These are phyloP conservation scores for Trametes sp. DNA, from an alignment of 1,284 basidiomycete genomes.

Conservation along the genomic window DNA sequence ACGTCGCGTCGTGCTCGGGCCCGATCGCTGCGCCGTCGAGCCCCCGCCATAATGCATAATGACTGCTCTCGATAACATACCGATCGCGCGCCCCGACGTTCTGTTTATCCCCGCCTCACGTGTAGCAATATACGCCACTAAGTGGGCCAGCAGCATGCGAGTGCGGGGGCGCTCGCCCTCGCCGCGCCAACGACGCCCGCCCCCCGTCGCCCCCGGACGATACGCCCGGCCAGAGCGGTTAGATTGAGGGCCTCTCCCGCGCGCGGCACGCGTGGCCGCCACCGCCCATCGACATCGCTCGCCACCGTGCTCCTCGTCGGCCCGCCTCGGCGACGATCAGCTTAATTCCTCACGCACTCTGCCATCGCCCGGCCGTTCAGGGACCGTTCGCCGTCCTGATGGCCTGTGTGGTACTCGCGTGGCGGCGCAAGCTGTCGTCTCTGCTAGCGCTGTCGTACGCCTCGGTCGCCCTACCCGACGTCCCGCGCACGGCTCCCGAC, in stretches of 20 bases:
- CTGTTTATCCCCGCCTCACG: constrained; percentile 19
- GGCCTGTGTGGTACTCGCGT: neutral
- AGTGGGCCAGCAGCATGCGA: constrained; percentile 12
- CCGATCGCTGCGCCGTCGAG: constrained; percentile 11
- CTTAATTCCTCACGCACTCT: neutral
- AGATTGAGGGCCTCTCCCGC: constrained; percentile 21
- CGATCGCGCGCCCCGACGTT: constrained; percentile 16
- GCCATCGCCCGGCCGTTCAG: constrained; percentile 6
- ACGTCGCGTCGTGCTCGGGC: neutral
- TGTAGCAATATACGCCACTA: constrained; percentile 24
- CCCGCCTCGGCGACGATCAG: constrained; percentile 13
- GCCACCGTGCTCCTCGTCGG: neutral
- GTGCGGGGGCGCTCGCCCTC: neutral
- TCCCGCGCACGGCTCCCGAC: neutral
- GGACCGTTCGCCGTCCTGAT: constrained; percentile 1
- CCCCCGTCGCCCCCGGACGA: neutral
- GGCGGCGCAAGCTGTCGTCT: neutral
- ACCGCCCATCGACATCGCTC: constrained; percentile 3
- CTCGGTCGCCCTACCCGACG: neutral
- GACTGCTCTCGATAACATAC: constrained; percentile 15
- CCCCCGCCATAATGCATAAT: neutral
- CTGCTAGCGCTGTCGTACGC: too few species aligned
- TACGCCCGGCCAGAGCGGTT: constrained; percentile 8
- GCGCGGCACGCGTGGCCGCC: constrained; percentile 17
- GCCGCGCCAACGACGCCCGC: neutral